Percentiles rank a stretch among this genome's conserved stretches.
Evolutionary conservation across 306 rosid genomes (phyloP).

Genomic region (Dryas octopetala): DNA sequence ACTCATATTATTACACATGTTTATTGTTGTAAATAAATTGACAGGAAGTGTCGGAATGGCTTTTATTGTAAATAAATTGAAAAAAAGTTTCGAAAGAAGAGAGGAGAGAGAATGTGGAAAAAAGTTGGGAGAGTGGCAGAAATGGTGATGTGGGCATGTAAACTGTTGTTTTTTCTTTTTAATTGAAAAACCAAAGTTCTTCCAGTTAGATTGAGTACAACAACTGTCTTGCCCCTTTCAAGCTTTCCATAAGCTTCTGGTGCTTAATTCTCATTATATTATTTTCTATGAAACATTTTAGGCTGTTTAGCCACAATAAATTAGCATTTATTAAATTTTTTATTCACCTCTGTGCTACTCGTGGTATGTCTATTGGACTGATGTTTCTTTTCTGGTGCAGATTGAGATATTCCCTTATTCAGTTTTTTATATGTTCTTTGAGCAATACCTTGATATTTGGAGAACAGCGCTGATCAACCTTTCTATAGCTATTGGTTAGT

Average conservation of each 20-base stretch:
- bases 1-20: background rate
- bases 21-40: background rate
- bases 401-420: slow-evolving; percentile 97
- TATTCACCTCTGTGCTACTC: background rate
- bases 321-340: slow-evolving; percentile 10
- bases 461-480: slow-evolving; percentile 89
- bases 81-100: background rate
- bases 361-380: slow-evolving; percentile 25
- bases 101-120: background rate
- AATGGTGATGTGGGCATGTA: too few species aligned
- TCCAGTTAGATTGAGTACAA: background rate
- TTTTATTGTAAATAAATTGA: background rate
- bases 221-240: background rate
- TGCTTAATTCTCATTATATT: background rate
- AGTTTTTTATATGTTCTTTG: slow-evolving; percentile 93
- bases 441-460: slow-evolving; percentile 99
- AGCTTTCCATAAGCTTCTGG: background rate
- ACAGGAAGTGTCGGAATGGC: background rate
- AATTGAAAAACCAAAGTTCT: background rate
- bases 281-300: background rate
- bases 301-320: slow-evolving; percentile 3
- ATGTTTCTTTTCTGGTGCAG: slow-evolving; percentile 58
- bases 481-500: slow-evolving; percentile 96
- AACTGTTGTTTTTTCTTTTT: background rate
- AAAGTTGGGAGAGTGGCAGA: too few species aligned